Evolutionary conservation across 2,329 filamentous ascomycete genomes (phyloP).

Genomic region (Beauveria sp.): DNA sequence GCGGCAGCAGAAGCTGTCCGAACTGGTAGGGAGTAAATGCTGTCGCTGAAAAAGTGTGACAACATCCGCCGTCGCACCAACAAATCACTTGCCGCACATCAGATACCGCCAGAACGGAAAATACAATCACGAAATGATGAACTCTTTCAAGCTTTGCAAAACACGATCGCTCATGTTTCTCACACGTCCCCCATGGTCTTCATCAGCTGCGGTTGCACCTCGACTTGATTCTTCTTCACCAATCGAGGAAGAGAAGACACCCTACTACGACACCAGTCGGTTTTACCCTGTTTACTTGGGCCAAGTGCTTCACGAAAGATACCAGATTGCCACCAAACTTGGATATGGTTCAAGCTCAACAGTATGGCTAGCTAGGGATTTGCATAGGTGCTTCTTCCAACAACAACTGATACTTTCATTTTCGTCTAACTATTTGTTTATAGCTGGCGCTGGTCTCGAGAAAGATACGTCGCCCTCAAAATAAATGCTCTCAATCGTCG

Average conservation of each 20-base stretch:
- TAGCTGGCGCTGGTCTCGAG: neutral
- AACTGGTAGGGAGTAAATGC: no score
- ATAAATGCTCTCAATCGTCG: neutral
- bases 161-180: neutral
- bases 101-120: no score
- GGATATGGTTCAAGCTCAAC: constrained; percentile 10
- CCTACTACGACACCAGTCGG: neutral
- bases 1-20: no score
- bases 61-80: no score
- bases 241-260: neutral
- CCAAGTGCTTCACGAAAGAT: constrained; percentile 4
- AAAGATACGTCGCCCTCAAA: neutral
- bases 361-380: constrained; percentile 10
- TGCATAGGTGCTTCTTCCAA: neutral
- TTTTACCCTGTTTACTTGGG: constrained; percentile 3
- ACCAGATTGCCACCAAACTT: constrained; percentile 11
- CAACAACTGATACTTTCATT: neutral
- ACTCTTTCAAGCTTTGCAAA: neutral
- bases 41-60: no score
- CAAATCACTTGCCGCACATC: no score
- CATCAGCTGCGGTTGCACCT: neutral
- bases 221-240: neutral
- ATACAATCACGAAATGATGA: no score
- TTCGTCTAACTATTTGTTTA: neutral
- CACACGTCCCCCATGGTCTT: neutral